Evolutionary conservation across 2,329 filamentous ascomycete genomes (phyloP).

Genomic region (Cordyceps cateniannulata): DNA sequence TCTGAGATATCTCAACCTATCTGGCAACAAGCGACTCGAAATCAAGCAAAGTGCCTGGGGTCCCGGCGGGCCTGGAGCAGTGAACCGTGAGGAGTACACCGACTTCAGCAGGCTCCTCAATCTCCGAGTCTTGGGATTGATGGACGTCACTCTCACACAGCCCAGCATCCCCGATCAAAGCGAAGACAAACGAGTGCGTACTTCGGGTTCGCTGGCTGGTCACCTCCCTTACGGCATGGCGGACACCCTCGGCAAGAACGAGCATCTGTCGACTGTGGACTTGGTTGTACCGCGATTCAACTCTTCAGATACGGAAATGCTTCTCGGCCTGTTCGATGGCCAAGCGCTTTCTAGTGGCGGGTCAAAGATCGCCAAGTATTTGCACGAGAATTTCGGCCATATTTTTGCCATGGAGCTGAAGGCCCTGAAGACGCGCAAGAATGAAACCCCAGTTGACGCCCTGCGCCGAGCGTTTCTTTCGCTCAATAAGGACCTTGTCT

Average conservation of each 20-base stretch:
- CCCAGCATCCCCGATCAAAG: slow-evolving; percentile 92
- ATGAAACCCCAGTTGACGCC: slow-evolving; percentile 76
- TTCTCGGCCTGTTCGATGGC: slow-evolving; percentile 94
- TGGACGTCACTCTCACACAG: slow-evolving; percentile 95
- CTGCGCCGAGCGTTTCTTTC: slow-evolving; percentile 78
- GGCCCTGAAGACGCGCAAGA: slow-evolving; percentile 55
- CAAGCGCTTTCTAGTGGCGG: slow-evolving; percentile 83
- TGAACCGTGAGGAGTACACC: slow-evolving; percentile 62
- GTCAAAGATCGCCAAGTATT: slow-evolving; percentile 90
- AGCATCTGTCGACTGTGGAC: slow-evolving; percentile 92
- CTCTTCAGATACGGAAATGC: slow-evolving; percentile 79
- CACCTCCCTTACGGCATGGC: slow-evolving; percentile 96
- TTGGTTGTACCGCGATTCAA: slow-evolving; percentile 91
- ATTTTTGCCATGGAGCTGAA: slow-evolving; percentile 80
- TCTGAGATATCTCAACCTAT: slow-evolving; percentile 89
- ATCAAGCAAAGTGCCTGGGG: slow-evolving; percentile 58
- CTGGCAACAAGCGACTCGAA: slow-evolving; percentile 91
- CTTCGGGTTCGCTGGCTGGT: slow-evolving; percentile 90
- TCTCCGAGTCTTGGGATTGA: slow-evolving; percentile 81
- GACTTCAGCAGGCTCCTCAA: slow-evolving; percentile 84
- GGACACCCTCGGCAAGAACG: slow-evolving; percentile 84
- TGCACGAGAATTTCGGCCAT: slow-evolving; percentile 91
- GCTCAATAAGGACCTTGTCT: slow-evolving; percentile 90
- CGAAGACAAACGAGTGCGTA: slow-evolving; percentile 89
- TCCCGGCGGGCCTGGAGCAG: slow-evolving; percentile 44